Evolutionary conservation across 2,329 filamentous ascomycete genomes (phyloP), one percentile per base, ranked within the genome.

Genomic region (Fusarium stilboides): DNA sequence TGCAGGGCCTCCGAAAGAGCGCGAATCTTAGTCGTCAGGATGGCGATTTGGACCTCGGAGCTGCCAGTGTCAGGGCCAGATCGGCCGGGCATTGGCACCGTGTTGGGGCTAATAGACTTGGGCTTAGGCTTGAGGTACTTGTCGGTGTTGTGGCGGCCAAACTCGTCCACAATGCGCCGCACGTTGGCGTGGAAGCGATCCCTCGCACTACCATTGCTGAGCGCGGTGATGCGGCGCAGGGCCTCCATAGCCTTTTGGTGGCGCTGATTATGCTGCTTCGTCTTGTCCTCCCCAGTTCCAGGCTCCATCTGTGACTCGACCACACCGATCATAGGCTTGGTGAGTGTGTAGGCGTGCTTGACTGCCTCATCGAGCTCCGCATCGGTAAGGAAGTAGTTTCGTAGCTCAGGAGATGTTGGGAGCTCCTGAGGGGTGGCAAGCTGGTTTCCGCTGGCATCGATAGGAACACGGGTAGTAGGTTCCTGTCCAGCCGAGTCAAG

Each of bases 41-140:
- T 97, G 45, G 94, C 94, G 71, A 97, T 94, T 84, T 99, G 96
- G n/a, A 99, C 97, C 82, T 99, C 96, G 8, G 93, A 93, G 74
- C 93, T 97, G 36, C 96, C 96, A 1, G 95, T 99, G 78, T 99
- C 96, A 7, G 92, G 92, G 0, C 96, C 96, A n/a, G 90, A 89
- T 33, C 97, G 91, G 26, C 72, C 70, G 60, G 79, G 82, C 82
- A 74, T 80, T 62, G 80, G 79, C 72, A 78, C 77, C 17, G 74
- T 76, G 54, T 81, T 76, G 73, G 82, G 76, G 62, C 77, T 65
- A 39, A 84, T 82, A 37, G 83, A 83, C 42, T 83, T 79, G 5
- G 87, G 83, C 77, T 90, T 92, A 1, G 89, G 89, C 24, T 86
- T 85, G 31, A 99, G 86, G 6, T 81, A 78, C 10, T 80, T 74